Percentiles rank a stretch among this genome's conserved stretches.
phyloP scores from a whole-genome alignment of 345 rosid species.

The Heritiera fomes region DNA sequence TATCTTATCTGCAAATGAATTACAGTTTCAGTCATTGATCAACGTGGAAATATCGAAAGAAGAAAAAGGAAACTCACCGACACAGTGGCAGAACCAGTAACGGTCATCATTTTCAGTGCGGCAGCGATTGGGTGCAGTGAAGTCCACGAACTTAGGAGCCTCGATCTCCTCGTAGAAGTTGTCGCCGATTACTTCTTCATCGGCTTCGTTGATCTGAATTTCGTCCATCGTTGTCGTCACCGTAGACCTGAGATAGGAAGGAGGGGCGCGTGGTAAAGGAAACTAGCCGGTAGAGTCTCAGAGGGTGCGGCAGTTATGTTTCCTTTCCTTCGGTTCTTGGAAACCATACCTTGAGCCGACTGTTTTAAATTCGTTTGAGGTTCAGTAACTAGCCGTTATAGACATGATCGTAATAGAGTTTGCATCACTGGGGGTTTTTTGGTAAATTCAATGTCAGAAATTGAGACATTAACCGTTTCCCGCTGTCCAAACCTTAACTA shows the following conservation, averaged over 20 bases:
- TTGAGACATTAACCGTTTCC: background rate
- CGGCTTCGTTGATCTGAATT: constrained; percentile 30
- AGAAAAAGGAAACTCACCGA: constrained; percentile 46
- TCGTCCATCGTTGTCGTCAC: constrained; percentile 46
- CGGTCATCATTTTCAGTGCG: constrained; percentile 60
- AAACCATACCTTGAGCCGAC: constrained; percentile 18
- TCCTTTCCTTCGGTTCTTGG: background rate
- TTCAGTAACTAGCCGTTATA: constrained; percentile 18
- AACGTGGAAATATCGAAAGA: background rate
- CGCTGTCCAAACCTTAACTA: background rate
- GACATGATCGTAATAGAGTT: constrained; percentile 2
- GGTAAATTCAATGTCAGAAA: background rate
- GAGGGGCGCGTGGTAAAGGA: constrained; percentile 8
- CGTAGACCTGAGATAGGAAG: constrained; percentile 17
- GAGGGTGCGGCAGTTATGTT: constrained; percentile 5
- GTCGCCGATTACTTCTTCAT: constrained; percentile 40
- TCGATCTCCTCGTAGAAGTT: constrained; percentile 86
- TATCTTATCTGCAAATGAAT: background rate
- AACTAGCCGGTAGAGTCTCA: constrained; percentile 15
- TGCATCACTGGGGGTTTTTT: background rate
- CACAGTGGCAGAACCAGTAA: constrained; percentile 93
- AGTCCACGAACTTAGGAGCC: constrained; percentile 96
- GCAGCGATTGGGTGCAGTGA: constrained; percentile 64
- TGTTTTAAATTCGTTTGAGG: constrained; percentile 12
- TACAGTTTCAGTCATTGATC: background rate